A percentile compares a stretch with the other conserved stretches of the same genome.
These are phyloP conservation scores for Russula earlei DNA, from an alignment of 768 basidiomycete genomes.

Conservation along the genomic window DNA sequence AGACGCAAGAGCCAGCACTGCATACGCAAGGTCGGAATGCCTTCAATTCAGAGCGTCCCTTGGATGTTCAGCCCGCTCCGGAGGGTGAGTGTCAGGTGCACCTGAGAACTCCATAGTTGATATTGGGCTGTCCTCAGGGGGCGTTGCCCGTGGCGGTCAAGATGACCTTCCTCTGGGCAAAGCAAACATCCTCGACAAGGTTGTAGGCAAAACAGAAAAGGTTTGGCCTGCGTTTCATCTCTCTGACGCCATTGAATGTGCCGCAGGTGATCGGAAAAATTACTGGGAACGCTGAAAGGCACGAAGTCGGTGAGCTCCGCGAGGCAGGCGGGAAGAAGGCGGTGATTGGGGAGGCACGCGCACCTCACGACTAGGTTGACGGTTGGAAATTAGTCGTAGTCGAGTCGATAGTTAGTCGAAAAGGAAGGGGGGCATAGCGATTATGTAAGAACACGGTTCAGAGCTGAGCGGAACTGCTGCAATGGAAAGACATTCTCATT, in stretches of 20 bases:
- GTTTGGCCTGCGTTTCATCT: constrained; percentile 23
- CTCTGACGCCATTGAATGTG: background rate
- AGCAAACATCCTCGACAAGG: constrained; percentile 40
- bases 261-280: constrained; percentile 42
- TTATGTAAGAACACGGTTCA: too few species aligned
- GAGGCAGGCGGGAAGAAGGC: constrained; percentile 45
- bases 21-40: constrained; percentile 21
- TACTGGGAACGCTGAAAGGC: constrained; percentile 37
- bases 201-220: constrained; percentile 51
- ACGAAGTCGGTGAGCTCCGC: constrained; percentile 49
- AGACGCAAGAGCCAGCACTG: background rate
- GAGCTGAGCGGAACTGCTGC: too few species aligned
- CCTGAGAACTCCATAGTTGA: background rate
- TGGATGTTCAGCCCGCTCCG: constrained; percentile 29
- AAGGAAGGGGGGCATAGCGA: too few species aligned
- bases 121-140: constrained; percentile 20
- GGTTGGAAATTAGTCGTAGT: background rate
- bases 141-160: constrained; percentile 29
- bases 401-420: too few species aligned
- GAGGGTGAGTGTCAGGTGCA: constrained; percentile 25
- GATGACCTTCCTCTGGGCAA: constrained; percentile 32
- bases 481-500: background rate
- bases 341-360: constrained; percentile 31
- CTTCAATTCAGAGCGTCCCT: constrained; percentile 25
- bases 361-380: constrained; percentile 31